These are phyloP conservation scores for Smittium mucronatum DNA, from an alignment of 371 early-diverging fungal species.

Conservation along the genomic window DNA sequence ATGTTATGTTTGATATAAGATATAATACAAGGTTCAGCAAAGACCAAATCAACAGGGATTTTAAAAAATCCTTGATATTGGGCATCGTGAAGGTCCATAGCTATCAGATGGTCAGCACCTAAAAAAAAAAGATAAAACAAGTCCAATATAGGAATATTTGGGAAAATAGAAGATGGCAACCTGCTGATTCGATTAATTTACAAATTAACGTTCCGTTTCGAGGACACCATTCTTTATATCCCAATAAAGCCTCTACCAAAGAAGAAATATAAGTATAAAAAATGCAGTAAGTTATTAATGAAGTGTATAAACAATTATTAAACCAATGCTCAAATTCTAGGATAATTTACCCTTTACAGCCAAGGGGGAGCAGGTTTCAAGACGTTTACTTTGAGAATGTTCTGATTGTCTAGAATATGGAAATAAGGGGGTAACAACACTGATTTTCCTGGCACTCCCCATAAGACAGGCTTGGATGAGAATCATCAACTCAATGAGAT, in stretches of 20 bases:
- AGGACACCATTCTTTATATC: conserved; percentile 77
- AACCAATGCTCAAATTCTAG: too few species aligned
- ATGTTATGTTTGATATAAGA: conserved; percentile 75
- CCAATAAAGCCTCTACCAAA: conserved; percentile 10
- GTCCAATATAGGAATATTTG: not conserved
- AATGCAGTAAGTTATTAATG: too few species aligned
- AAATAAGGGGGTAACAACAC: conserved; percentile 71
- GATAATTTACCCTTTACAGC: not conserved
- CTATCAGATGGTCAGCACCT: conserved; percentile 83
- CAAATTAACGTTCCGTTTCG: conserved; percentile 82
- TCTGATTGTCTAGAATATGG: conserved; percentile 79
- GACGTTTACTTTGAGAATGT: conserved; percentile 28
- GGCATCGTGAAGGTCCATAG: conserved; percentile 90
- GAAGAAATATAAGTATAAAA: not conserved
- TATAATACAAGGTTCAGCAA: conserved; percentile 69
- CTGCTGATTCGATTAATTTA: conserved; percentile 70
- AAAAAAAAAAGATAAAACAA: conserved; percentile 1
- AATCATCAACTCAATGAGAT: conserved; percentile 66
- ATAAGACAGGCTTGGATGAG: conserved; percentile 65
- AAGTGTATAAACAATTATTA: too few species aligned
- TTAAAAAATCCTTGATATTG: conserved; percentile 95
- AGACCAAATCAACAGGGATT: conserved; percentile 89
- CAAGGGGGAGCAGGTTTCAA: not conserved
- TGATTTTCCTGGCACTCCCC: conserved; percentile 47
- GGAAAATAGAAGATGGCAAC: not conserved